Base-by-base conservation (phyloP, 2,329 filamentous ascomycete genomes). In the Ascochyta rabiei region DNA sequence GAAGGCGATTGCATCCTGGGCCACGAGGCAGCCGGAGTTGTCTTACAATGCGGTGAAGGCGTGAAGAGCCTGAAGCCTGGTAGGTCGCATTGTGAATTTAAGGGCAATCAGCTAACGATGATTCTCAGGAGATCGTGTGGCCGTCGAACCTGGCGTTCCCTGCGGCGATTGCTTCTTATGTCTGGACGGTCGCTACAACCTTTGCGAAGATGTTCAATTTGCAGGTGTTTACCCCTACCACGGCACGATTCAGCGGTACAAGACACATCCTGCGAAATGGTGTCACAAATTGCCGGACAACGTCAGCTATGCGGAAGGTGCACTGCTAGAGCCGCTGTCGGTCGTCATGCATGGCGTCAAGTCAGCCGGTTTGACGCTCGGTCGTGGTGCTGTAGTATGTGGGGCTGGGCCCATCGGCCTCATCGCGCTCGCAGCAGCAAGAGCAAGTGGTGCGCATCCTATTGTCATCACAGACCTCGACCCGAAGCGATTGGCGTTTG, bases 401-500 rank as follows among this genome's bases (percentile, higher is more conserved):
- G 86, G 86, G 33, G 86, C 86, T 6, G 86, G 86, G 0, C 86
- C 86, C 0, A 88, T 88, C 55, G 86, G 86, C 0, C 77, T 89
- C 10, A 82, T 88, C 21, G 81, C 85, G 0, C 76, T 88, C 10
- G 82, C 84, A 4, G 82, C 81, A 1, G 85, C 85, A 1, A 76
- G 84, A 24, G 86, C 86, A 1, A 86, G 84, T 0, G 86, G 86
- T 1, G 86, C 86, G 1, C 80, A 86, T 67, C 86, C 86, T 0
- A 74, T 89, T 10, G 83, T 87, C 23, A 82, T 88, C 48, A 88
- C 85, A 0, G 86, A 89, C 59, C 70, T 88, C 4, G 84, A 88
- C 48, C 74, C 80, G 2, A 73, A 70, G 26, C 77, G 86, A 15
- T 73, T 89, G 13, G 78, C 73, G 0, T 88, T 88, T 64, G 85